A percentile compares a stretch with the other conserved stretches of the same genome.
Evolutionary conservation across 495 filamentous ascomycete genomes (phyloP).

Genomic region (Margaritispora aquatica): DNA sequence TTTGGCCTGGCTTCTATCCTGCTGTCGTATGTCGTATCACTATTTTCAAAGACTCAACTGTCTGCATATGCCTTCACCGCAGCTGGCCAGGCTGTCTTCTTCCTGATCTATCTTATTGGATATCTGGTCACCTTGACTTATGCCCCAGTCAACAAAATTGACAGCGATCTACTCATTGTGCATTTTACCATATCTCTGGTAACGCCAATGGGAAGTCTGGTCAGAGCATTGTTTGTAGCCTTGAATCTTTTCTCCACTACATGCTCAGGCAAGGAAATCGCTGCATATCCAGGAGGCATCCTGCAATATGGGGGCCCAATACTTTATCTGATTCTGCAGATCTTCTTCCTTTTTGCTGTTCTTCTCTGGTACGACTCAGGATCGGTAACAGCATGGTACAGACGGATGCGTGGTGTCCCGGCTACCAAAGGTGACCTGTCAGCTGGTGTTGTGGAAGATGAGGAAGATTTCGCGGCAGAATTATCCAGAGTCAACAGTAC

Average conservation of each 20-base stretch:
- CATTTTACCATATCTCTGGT: slow-evolving; percentile 64
- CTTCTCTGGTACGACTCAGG: slow-evolving; percentile 65
- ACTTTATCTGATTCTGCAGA: slow-evolving; percentile 66
- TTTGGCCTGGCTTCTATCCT: slow-evolving; percentile 69
- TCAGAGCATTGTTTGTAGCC: slow-evolving; percentile 62
- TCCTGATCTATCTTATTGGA: slow-evolving; percentile 72
- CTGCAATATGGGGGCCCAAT: slow-evolving; percentile 74
- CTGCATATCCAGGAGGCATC: slow-evolving; percentile 63
- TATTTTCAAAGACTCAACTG: slow-evolving; percentile 62
- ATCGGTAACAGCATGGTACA: slow-evolving; percentile 42
- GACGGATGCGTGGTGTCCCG: slow-evolving; percentile 29
- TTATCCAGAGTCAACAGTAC: slow-evolving; percentile 14
- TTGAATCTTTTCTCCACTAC: slow-evolving; percentile 72
- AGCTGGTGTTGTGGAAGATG: slow-evolving; percentile 19
- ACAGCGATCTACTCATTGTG: slow-evolving; percentile 49
- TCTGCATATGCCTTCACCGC: slow-evolving; percentile 71
- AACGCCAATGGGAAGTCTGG: slow-evolving; percentile 62
- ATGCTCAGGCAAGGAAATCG: slow-evolving; percentile 56
- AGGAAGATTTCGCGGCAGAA: slow-evolving; percentile 45
- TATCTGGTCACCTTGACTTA: slow-evolving; percentile 66
- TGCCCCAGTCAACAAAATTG: slow-evolving; percentile 51
- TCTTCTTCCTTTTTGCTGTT: slow-evolving; percentile 54
- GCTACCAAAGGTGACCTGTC: slow-evolving; percentile 24
- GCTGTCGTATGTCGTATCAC: slow-evolving; percentile 65
- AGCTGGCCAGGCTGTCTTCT: slow-evolving; percentile 63